Conservation (phyloP, 352 stramenopile genomes). For the Globisporangium spinosum region DNA sequence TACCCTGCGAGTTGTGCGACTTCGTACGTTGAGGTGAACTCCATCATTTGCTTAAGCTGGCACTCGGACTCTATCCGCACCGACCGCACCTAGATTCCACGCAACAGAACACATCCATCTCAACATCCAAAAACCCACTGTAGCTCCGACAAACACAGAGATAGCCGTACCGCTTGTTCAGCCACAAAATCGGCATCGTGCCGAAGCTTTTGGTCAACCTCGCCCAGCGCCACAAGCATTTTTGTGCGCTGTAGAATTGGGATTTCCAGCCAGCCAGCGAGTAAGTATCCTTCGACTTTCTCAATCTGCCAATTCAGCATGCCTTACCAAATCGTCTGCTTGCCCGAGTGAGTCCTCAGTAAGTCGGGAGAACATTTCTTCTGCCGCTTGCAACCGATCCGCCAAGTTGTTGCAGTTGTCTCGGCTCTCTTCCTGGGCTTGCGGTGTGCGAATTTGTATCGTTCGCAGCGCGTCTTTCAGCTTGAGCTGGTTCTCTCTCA, state of each 20-base stretch:
- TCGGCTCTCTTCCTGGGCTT: slow-evolving; percentile 32
- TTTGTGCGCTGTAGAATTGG: slow-evolving; percentile 23
- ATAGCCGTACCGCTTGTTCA: slow-evolving; percentile 27
- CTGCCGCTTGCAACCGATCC: slow-evolving; percentile 34
- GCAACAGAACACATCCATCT: not conserved
- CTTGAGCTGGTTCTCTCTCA: slow-evolving; percentile 43
- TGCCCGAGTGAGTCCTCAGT: slow-evolving; percentile 30
- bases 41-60: slow-evolving; percentile 21
- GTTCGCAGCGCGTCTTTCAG: slow-evolving; percentile 47
- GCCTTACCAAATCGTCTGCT: slow-evolving; percentile 47
- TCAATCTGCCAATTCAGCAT: no score
- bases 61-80: slow-evolving; percentile 21
- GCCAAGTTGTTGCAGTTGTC: slow-evolving; percentile 27
- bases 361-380: slow-evolving; percentile 41
- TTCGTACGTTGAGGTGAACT: slow-evolving; percentile 20
- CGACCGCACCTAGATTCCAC: slow-evolving; percentile 19
- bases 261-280: not conserved
- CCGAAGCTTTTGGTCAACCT: slow-evolving; percentile 38
- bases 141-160: not conserved
- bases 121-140: not conserved
- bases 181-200: slow-evolving; percentile 33
- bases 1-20: no score
- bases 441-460: slow-evolving; percentile 41
- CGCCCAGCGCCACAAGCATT: slow-evolving; percentile 30
- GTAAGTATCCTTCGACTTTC: not conserved